phyloP scores from a whole-genome alignment of 768 basidiomycete genomes.

The Suillus subaureus region DNA sequence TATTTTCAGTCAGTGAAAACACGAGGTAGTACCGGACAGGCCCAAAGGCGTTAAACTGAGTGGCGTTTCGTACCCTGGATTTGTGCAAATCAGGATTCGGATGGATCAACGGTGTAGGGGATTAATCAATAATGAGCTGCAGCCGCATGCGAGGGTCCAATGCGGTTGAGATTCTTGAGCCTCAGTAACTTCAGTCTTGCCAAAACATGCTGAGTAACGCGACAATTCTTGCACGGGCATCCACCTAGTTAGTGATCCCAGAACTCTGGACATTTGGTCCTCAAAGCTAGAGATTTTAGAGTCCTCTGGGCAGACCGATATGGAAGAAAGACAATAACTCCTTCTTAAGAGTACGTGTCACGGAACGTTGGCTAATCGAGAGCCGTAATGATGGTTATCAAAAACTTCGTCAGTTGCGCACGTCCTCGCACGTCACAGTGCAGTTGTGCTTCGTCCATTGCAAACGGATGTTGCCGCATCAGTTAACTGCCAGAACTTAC shows the following conservation, averaged over 20 bases:
- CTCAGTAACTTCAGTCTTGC: too few species aligned
- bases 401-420: too few species aligned
- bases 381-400: too few species aligned
- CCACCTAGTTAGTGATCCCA: background rate
- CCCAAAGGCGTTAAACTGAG: background rate
- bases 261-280: background rate
- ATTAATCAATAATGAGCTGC: background rate
- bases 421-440: too few species aligned
- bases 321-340: background rate
- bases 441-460: too few species aligned
- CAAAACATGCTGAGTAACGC: too few species aligned
- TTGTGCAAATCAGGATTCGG: background rate
- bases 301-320: background rate
- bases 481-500: too few species aligned
- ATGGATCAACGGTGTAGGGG: background rate
- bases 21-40: background rate
- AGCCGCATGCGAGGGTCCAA: background rate
- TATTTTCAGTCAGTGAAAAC: slow-evolving; percentile 3
- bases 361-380: background rate
- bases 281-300: background rate
- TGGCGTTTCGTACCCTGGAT: background rate
- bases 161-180: background rate
- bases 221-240: too few species aligned
- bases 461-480: too few species aligned
- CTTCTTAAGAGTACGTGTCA: background rate